Base-by-base conservation (phyloP, 2,329 filamentous ascomycete genomes). In the Escovopsis sp. region DNA sequence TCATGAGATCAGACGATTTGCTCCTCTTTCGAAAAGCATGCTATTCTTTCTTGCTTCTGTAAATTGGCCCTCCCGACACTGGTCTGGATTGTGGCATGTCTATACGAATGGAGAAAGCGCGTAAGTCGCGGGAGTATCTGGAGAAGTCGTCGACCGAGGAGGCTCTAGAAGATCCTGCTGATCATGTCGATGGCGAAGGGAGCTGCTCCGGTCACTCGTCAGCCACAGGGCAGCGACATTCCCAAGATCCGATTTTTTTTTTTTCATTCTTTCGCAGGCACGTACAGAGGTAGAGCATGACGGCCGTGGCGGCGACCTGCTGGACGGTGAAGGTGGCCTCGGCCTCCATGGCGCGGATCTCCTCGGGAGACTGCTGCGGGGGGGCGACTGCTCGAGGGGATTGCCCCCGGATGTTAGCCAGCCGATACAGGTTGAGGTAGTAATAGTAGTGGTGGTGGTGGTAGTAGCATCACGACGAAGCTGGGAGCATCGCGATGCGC, bases 281-380 rank as follows among this genome's bases (percentile, higher is more conserved):
- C 82, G 44, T 76, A 91, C 85, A 85, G 47, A 91, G 65, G 59
- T 89, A 89, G 39, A 91, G 71, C 40, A 83, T 61, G 34, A 80
- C 68, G 48, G 78, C 79, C 12, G 77, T 76, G 34, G 75, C 71
- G 43, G 80, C 58, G 48, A 81, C 81, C 54, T 70, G 72, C 65
- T 82, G 77, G 51, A 89, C 67, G 40, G 79, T 82, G 52, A 71
- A 69, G 55, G 66, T 67, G 40, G 84, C 82, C 59, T 81, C 73
- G 46, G 69, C 67, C 69, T 88, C 82, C 59, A 79, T 72, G 55
- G 69, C 68, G 57, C 71, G 72, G 59, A 88, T 72, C 72, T 88
- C 82, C 61, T 80, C 77, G 45, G 74, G 67, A 45, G 77, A 77
- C 54, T 77, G 72, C 60, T 77, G 78, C 59, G 81, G 80, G 64